Percentiles rank a stretch among this genome's conserved stretches.
Conservation (phyloP, 441 rosid species). For the Populus trichocarpa region DNA sequence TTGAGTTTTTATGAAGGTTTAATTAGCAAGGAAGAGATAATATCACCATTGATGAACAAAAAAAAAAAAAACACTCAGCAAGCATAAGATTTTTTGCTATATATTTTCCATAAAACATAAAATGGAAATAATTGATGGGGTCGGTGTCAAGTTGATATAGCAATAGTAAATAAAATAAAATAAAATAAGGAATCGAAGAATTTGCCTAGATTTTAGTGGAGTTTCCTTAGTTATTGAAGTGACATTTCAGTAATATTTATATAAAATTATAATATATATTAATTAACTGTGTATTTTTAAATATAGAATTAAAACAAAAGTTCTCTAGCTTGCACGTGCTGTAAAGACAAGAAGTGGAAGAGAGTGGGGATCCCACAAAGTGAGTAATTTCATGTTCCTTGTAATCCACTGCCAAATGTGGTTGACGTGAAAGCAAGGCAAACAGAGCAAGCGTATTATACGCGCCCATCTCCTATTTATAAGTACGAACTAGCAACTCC, state of each 20-base stretch:
- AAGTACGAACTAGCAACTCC: neutral
- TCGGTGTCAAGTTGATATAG: neutral
- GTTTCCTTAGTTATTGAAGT: no score
- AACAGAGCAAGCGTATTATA: neutral
- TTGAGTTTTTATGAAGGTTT: neutral
- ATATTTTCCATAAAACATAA: neutral
- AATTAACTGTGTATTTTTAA: no score
- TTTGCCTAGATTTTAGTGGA: neutral
- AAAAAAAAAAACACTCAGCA: neutral
- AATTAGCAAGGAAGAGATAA: no score
- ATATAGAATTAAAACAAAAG: neutral
- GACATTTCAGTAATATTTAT: no score
- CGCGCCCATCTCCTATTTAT: neutral
- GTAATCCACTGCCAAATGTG: constrained; percentile 21
- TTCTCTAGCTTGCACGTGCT: neutral
- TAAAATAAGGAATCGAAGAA: neutral
- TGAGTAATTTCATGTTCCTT: constrained; percentile 8
- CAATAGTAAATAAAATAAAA: neutral
- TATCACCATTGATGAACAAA: no score
- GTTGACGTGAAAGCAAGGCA: constrained; percentile 24
- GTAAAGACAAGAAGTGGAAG: neutral
- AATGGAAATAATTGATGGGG: neutral
- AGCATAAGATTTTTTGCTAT: neutral
- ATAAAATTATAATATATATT: no score
- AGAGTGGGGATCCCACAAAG: neutral